A percentile compares a stretch with the other conserved stretches of the same genome.
phyloP scores from a whole-genome alignment of 129 eudicot species.

The Pittosporum tobira region DNA sequence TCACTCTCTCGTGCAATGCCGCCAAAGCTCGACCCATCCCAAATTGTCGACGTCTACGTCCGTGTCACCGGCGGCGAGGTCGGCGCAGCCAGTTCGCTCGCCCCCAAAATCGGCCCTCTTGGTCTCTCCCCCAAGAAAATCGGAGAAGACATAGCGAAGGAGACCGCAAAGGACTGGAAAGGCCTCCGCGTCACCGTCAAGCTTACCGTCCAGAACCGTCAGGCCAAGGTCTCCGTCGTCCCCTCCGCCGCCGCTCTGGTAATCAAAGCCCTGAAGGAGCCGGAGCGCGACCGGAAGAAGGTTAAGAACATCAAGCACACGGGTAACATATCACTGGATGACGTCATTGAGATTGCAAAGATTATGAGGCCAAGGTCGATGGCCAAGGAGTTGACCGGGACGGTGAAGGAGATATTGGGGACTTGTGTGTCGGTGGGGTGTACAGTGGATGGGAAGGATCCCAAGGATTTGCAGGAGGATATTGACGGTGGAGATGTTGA shows the following conservation, averaged over 20 bases:
- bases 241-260: constrained; percentile 90
- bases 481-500: constrained; percentile 61
- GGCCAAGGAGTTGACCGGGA: constrained; percentile 66
- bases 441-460: constrained; percentile 64
- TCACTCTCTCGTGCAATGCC: constrained; percentile 32
- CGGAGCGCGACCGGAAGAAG: constrained; percentile 72
- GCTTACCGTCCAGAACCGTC: constrained; percentile 83
- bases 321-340: constrained; percentile 60
- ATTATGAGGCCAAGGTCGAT: constrained; percentile 58
- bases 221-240: constrained; percentile 79
- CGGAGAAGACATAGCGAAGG: constrained; percentile 79
- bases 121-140: constrained; percentile 77
- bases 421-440: constrained; percentile 71
- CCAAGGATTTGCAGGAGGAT: constrained; percentile 69
- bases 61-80: constrained; percentile 84
- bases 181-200: constrained; percentile 85
- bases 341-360: constrained; percentile 67
- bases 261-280: constrained; percentile 79
- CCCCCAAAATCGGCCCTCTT: constrained; percentile 74
- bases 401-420: constrained; percentile 69
- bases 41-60: constrained; percentile 71
- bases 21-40: constrained; percentile 63
- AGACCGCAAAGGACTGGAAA: constrained; percentile 87
- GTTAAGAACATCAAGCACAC: constrained; percentile 63
- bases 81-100: constrained; percentile 73